Evolutionary conservation across 2,329 filamentous ascomycete genomes (phyloP), one percentile per base, ranked within the genome.

Genomic region (Cytospora mali): DNA sequence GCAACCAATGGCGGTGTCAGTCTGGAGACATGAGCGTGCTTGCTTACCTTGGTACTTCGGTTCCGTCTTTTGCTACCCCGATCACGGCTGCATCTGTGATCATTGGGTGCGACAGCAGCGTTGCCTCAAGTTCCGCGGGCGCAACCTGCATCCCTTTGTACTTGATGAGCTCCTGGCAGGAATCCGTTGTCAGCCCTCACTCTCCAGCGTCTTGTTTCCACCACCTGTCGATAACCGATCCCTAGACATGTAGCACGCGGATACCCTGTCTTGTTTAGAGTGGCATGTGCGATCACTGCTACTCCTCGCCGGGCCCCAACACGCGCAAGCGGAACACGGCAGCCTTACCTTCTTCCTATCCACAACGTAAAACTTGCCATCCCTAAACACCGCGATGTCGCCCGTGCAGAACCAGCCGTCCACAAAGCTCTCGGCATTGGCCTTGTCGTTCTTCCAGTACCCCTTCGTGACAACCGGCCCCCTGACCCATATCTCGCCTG

Each of bases 391-490:
- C 0, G 91, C 89, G 4, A 94, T 84, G 70, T 96, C 92, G 0
- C 91, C 92, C 0, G 91, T 93, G 70, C 88, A 88, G 80, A 94
- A 93, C 80, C 89, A 96, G 4, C 76, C 78, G 25, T 78, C 74
- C 0, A 71, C 72, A 60, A 92, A 84, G 0, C 88, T 83, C 56
- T 87, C 83, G 0, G 75, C 76, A 1, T 89, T 92, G 0, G 86
- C 89, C 66, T 85, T 79, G 0, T 83, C 79, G 66, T 93, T 92
- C 68, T 88, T 87, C 67, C 86, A 80, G 69, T 92, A 93, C 9
- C 89, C 90, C 74, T 85, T 84, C 68, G 89, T 90, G 23, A 92
- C 78, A 66, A 91, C 88, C 0, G 89, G 89, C 0, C 91, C 90
- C 58, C 86, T 85, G 50, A 92, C 80, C 78, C 88, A 87, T 1